phyloP scores from a whole-genome alignment of 2,329 filamentous ascomycete genomes.

The Fusarium sp. region DNA sequence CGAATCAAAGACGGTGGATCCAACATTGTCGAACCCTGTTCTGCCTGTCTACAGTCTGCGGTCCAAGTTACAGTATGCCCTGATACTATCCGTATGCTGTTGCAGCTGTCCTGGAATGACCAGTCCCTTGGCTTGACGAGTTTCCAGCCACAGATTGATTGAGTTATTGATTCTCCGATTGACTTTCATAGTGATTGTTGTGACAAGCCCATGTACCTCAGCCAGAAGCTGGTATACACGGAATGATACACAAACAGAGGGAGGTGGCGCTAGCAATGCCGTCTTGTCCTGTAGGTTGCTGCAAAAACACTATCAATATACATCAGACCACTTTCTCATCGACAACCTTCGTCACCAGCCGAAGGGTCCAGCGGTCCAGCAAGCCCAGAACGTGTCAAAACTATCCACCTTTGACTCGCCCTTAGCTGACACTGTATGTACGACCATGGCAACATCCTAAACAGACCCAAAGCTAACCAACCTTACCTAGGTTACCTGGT shows the following conservation, averaged over 20 bases:
- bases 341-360: conserved; percentile 23
- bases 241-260: conserved; percentile 7
- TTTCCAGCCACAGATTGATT: conserved; percentile 3
- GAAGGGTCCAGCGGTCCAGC: background rate
- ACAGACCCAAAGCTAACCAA: conserved; percentile 16
- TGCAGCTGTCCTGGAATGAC: background rate
- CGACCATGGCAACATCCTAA: conserved; percentile 11
- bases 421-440: conserved; percentile 21
- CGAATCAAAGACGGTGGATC: conserved; percentile 32
- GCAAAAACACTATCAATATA: conserved; percentile 27
- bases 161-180: conserved; percentile 13
- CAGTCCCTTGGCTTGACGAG: conserved; percentile 3
- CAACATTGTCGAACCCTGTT: background rate
- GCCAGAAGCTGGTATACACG: conserved; percentile 5
- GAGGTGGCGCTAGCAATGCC: conserved; percentile 28
- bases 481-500: conserved; percentile 10
- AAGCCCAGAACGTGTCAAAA: conserved; percentile 18
- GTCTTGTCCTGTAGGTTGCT: conserved; percentile 11
- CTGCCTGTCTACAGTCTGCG: background rate
- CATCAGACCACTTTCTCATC: conserved; percentile 35
- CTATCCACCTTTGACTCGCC: conserved; percentile 28
- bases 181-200: conserved; percentile 15
- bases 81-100: background rate
- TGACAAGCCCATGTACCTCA: background rate
- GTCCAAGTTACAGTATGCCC: background rate